phyloP scores from a whole-genome alignment of 2,329 filamentous ascomycete genomes.

The Fusarium sp. region DNA sequence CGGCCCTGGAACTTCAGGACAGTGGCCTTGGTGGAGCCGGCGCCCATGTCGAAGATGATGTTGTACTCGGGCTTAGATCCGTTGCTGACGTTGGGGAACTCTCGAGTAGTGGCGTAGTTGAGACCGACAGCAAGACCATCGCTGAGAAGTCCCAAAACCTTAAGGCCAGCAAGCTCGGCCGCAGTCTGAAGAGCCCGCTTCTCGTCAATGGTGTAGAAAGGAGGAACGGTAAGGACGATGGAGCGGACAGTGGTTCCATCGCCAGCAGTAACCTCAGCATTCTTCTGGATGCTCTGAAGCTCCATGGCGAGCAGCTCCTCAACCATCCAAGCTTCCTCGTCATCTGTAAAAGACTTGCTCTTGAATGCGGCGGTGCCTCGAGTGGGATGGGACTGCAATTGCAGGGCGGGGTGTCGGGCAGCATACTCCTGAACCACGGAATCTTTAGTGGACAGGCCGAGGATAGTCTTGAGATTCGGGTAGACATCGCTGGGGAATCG shows the following conservation, averaged over 20 bases:
- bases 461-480: slow-evolving; percentile 88
- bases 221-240: slow-evolving; percentile 87
- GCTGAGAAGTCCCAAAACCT: slow-evolving; percentile 84
- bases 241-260: slow-evolving; percentile 80
- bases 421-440: slow-evolving; percentile 76
- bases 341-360: slow-evolving; percentile 72
- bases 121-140: slow-evolving; percentile 93
- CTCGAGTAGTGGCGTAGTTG: slow-evolving; percentile 92
- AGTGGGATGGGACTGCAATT: slow-evolving; percentile 68
- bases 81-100: slow-evolving; percentile 85
- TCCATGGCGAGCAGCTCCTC: slow-evolving; percentile 98
- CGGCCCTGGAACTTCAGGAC: slow-evolving; percentile 90
- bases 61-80: slow-evolving; percentile 91
- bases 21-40: slow-evolving; percentile 91
- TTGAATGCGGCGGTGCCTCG: slow-evolving; percentile 83
- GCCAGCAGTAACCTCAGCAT: slow-evolving; percentile 86
- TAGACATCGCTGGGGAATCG: slow-evolving; percentile 95
- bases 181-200: slow-evolving; percentile 86
- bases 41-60: slow-evolving; percentile 97
- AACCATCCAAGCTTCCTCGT: slow-evolving; percentile 77
- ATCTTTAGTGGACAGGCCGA: slow-evolving; percentile 77
- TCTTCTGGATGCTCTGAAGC: slow-evolving; percentile 88
- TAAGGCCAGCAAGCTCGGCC: slow-evolving; percentile 87
- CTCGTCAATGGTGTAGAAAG: slow-evolving; percentile 92
- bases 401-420: slow-evolving; percentile 80